These are phyloP conservation scores for Aspergillus biplanus DNA, from an alignment of 495 filamentous ascomycete species.

Conservation along the genomic window DNA sequence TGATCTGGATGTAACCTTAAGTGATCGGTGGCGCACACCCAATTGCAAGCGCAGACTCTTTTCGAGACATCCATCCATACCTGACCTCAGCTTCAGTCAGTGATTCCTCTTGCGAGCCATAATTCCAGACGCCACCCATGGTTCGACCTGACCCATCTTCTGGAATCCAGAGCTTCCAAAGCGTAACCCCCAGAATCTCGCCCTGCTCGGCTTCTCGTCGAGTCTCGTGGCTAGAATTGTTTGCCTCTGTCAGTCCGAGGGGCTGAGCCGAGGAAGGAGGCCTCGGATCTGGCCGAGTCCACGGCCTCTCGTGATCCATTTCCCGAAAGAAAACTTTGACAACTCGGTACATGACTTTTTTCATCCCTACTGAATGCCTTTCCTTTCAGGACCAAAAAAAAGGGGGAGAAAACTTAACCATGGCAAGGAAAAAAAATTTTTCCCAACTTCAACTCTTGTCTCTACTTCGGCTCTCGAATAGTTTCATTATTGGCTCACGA, in stretches of 20 bases:
- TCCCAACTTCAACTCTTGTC: no score
- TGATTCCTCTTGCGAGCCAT: no score
- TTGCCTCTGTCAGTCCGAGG: not conserved
- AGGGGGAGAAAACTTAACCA: no score
- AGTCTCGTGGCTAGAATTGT: not conserved
- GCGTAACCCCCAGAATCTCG: not conserved
- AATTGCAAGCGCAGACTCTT: not conserved
- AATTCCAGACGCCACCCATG: no score
- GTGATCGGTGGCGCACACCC: slow-evolving; percentile 1
- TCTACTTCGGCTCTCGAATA: no score
- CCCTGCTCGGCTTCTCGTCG: not conserved
- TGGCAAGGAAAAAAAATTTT: no score
- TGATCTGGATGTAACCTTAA: slow-evolving; percentile 1
- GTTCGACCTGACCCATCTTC: no score
- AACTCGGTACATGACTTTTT: not conserved
- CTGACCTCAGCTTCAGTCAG: not conserved
- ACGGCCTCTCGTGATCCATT: slow-evolving; percentile 6
- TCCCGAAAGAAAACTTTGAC: not conserved
- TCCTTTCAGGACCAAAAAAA: not conserved
- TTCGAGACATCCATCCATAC: not conserved
- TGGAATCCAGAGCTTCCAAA: not conserved
- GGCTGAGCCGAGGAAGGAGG: not conserved
- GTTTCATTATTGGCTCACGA: no score
- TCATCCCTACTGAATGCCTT: not conserved
- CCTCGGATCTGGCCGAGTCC: slow-evolving; percentile 4